These are phyloP conservation scores for Euphorbia celastroides DNA, from an alignment of 441 rosid species.

Conservation along the genomic window DNA sequence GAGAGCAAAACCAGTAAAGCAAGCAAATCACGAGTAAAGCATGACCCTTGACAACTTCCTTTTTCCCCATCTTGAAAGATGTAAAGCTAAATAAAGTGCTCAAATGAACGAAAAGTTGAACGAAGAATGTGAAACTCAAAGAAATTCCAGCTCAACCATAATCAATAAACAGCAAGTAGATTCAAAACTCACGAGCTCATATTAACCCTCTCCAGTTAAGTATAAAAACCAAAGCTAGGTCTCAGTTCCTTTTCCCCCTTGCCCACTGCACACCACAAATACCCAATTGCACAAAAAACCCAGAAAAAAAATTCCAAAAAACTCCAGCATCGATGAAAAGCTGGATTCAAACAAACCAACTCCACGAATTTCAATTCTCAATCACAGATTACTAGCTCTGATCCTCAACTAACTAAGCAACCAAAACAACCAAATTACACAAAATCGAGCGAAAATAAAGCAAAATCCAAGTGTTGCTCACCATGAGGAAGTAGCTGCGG, in stretches of 20 bases:
- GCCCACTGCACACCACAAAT: background rate
- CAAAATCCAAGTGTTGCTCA: background rate
- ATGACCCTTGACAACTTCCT: slow-evolving; percentile 32
- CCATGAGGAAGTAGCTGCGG: background rate
- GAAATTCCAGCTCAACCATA: slow-evolving; percentile 9
- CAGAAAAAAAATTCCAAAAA: background rate
- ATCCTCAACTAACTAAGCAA: slow-evolving; percentile 2
- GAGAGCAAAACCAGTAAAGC: slow-evolving; percentile 16
- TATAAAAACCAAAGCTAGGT: slow-evolving; percentile 7
- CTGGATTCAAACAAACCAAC: background rate
- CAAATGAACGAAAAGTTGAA: slow-evolving; percentile 9
- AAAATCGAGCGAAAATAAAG: background rate
- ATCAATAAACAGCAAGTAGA: slow-evolving; percentile 10
- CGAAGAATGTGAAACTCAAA: slow-evolving; percentile 25
- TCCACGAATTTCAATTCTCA: background rate
- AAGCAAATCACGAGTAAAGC: slow-evolving; percentile 46
- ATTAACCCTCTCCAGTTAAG: background rate
- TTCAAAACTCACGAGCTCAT: slow-evolving; percentile 10
- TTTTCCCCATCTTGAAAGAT: slow-evolving; percentile 21
- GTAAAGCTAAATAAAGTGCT: background rate
- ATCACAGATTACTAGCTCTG: background rate
- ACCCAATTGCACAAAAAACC: background rate
- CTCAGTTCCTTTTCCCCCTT: background rate
- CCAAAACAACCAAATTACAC: background rate
- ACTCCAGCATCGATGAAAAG: background rate